phyloP scores from a whole-genome alignment of 2,329 filamentous ascomycete species.

The Diplodia mutila region DNA sequence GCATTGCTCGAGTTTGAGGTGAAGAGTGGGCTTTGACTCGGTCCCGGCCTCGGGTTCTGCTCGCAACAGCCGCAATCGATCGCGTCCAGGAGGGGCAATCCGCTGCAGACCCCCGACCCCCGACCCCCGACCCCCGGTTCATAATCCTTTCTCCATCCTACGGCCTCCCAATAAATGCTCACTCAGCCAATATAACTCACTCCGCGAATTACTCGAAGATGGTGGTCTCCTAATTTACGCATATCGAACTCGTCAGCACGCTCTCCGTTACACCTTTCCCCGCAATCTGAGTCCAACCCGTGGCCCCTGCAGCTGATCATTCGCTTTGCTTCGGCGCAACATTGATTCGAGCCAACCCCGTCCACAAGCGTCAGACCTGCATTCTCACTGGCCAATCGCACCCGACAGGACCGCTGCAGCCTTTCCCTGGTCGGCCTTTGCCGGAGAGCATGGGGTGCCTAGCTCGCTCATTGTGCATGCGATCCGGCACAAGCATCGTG shows the following conservation, averaged over 20 bases:
- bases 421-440: not conserved
- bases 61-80: conserved; percentile 13
- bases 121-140: not conserved
- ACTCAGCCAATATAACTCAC: not conserved
- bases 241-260: not conserved
- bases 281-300: conserved; percentile 39
- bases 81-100: conserved; percentile 1
- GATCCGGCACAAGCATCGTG: conserved; percentile 11
- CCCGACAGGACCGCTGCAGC: conserved; percentile 29
- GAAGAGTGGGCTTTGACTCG: not conserved
- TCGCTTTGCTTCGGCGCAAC: conserved; percentile 34
- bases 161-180: not conserved
- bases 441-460: not conserved
- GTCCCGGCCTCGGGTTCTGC: conserved; percentile 12
- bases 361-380: conserved; percentile 29
- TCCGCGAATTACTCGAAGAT: not conserved
- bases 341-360: not conserved
- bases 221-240: conserved; percentile 6
- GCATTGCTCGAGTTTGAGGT: not conserved
- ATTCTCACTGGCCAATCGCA: conserved; percentile 32
- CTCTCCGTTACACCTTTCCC: conserved; percentile 33
- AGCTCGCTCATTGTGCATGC: too few relatives aligned
- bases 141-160: not conserved
- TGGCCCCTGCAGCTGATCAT: conserved; percentile 46
- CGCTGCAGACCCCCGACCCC: not conserved